Evolutionary conservation across 2,329 filamentous ascomycete species (phyloP).

Genomic region (Venturia oleaginea): DNA sequence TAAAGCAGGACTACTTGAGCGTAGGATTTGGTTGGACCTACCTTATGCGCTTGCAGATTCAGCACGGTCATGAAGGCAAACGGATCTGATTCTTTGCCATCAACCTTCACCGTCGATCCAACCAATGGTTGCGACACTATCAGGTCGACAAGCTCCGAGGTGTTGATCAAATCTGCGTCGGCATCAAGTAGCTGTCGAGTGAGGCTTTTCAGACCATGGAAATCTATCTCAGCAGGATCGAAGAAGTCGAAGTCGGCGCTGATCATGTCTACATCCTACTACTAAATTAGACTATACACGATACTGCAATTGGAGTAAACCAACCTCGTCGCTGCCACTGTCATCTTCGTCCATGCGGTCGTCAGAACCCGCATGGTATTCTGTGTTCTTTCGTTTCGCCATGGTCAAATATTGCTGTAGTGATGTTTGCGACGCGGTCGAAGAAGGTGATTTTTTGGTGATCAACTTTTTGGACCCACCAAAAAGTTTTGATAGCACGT

Average conservation of each 20-base stretch:
- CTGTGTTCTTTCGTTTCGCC: slow-evolving; percentile 10
- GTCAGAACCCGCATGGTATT: background rate
- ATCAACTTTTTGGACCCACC: background rate
- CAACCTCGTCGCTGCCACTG: slow-evolving; percentile 11
- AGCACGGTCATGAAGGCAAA: slow-evolving; percentile 87
- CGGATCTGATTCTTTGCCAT: slow-evolving; percentile 83
- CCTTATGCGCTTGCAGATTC: slow-evolving; percentile 67
- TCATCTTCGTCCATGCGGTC: slow-evolving; percentile 8
- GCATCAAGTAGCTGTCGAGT: slow-evolving; percentile 87
- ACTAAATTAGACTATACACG: slow-evolving; percentile 12
- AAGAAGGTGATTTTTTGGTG: background rate
- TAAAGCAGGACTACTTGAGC: background rate
- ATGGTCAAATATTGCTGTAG: background rate
- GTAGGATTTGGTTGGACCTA: slow-evolving; percentile 29
- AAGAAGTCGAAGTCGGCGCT: slow-evolving; percentile 99
- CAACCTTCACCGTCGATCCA: slow-evolving; percentile 94
- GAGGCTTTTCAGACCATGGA: slow-evolving; percentile 86
- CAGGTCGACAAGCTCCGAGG: slow-evolving; percentile 77
- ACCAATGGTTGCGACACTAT: slow-evolving; percentile 80
- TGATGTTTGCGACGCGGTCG: background rate
- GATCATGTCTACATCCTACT: slow-evolving; percentile 78
- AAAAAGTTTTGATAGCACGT: background rate
- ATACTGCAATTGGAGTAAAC: background rate
- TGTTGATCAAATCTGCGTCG: slow-evolving; percentile 75
- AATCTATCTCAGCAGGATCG: slow-evolving; percentile 83